phyloP scores from a whole-genome alignment of 257 asterid genomes.

The Eucommia ulmoides region DNA sequence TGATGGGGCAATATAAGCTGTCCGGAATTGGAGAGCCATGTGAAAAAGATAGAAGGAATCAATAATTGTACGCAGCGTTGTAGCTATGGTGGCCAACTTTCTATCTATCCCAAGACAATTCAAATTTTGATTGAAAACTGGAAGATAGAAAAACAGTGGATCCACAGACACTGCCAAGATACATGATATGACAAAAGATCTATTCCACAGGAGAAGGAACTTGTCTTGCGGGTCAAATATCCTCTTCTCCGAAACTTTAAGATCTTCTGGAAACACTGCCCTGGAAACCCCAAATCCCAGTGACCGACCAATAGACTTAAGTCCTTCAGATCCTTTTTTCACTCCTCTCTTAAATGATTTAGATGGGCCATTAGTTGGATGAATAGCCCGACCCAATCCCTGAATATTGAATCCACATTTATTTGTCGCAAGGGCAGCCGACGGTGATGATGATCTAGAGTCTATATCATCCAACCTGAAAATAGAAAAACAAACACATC shows the following conservation, averaged over 20 bases:
- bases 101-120: conserved; percentile 84
- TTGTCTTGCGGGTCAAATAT: conserved; percentile 97
- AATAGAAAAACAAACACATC: conserved; percentile 7
- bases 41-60: conserved; percentile 88
- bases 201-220: conserved; percentile 84
- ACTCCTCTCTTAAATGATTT: conserved; percentile 78
- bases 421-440: conserved; percentile 50
- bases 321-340: conserved; percentile 90
- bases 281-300: conserved; percentile 80
- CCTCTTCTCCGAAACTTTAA: conserved; percentile 78
- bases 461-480: conserved; percentile 89
- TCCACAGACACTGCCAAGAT: conserved; percentile 90
- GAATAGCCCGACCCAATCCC: conserved; percentile 44
- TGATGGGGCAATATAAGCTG: conserved; percentile 98
- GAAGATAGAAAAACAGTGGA: conserved; percentile 92
- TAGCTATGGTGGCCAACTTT: conserved; percentile 71
- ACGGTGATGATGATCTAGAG: conserved; percentile 80
- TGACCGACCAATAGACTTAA: conserved; percentile 80
- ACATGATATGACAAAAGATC: conserved; percentile 79
- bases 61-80: conserved; percentile 76
- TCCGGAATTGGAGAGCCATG: conserved; percentile 93
- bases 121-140: conserved; percentile 52
- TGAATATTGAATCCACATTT: conserved; percentile 71
- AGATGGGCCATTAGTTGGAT: conserved; percentile 37
- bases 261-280: conserved; percentile 96